Conservation (phyloP, 2,329 filamentous ascomycete genomes). For the Cryphonectria nitschkei region DNA sequence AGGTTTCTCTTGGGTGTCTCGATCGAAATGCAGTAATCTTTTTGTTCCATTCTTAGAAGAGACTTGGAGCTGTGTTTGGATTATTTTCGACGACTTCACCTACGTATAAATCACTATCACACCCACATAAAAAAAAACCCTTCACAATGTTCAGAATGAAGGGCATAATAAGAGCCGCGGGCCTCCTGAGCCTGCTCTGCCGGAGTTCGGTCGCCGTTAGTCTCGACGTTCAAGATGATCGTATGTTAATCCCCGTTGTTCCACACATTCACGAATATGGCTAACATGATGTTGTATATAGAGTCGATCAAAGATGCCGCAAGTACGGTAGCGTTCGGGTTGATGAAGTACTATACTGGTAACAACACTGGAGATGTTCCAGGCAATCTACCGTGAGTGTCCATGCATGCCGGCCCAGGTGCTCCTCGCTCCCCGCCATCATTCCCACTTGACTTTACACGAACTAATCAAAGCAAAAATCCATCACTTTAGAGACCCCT, state of each 20-base stretch:
- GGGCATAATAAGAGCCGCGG: slow-evolving; percentile 26
- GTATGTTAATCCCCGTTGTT: slow-evolving; percentile 26
- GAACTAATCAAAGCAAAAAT: slow-evolving; percentile 36
- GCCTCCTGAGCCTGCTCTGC: slow-evolving; percentile 31
- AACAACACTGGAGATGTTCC: slow-evolving; percentile 63
- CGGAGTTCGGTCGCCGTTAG: slow-evolving; percentile 30
- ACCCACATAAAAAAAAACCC: neutral
- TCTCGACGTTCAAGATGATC: slow-evolving; percentile 32
- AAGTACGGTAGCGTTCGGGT: slow-evolving; percentile 49
- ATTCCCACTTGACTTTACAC: slow-evolving; percentile 33
- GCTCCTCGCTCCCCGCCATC: no score
- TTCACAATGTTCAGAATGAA: slow-evolving; percentile 29
- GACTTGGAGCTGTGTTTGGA: slow-evolving; percentile 1
- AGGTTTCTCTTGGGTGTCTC: neutral
- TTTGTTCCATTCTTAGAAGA: neutral
- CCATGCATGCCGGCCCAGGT: no score
- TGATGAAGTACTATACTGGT: slow-evolving; percentile 57
- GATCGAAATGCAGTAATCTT: neutral
- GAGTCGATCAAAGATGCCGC: slow-evolving; percentile 56
- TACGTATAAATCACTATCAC: neutral
- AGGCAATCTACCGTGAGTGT: slow-evolving; percentile 53
- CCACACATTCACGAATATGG: slow-evolving; percentile 22
- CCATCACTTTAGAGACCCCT: slow-evolving; percentile 39
- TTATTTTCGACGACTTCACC: neutral
- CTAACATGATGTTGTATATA: slow-evolving; percentile 41